Evolutionary conservation across 2,329 filamentous ascomycete species (phyloP).

Genomic region (Aspergillus aculeatus): DNA sequence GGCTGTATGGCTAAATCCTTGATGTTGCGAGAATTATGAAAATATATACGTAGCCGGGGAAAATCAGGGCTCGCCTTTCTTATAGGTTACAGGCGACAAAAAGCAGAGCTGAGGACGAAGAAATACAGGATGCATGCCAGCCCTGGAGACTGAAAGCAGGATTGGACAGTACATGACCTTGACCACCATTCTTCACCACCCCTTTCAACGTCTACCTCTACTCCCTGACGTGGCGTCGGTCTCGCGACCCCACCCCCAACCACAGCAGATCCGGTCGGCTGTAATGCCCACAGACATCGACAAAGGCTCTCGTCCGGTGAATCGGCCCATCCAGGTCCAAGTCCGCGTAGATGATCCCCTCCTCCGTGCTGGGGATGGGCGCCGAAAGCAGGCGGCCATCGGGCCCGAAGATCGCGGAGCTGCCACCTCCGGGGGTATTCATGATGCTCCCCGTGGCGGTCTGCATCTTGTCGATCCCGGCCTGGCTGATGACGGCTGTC

Average conservation of each 20-base stretch:
- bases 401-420: conserved; percentile 50
- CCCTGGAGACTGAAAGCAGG: no score
- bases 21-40: no score
- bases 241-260: not conserved
- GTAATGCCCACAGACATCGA: conserved; percentile 8
- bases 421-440: conserved; percentile 43
- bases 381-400: conserved; percentile 50
- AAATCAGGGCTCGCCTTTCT: no score
- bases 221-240: no score
- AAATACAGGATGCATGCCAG: no score
- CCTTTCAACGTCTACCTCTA: no score
- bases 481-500: conserved; percentile 48
- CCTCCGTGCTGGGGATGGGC: conserved; percentile 36
- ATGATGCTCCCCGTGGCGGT: conserved; percentile 46
- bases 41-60: no score
- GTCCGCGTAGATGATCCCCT: conserved; percentile 52
- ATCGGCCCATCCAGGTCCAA: conserved; percentile 45
- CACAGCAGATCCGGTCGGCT: conserved; percentile 11
- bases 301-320: conserved; percentile 27
- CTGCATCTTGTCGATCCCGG: conserved; percentile 46
- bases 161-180: no score
- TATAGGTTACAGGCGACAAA: no score
- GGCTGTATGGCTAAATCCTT: no score
- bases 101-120: no score
- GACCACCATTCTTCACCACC: no score